A percentile compares a stretch with the other conserved stretches of the same genome.
phyloP scores from a whole-genome alignment of 192 early-diverging fungal species.

The Chytriomyces confervae region DNA sequence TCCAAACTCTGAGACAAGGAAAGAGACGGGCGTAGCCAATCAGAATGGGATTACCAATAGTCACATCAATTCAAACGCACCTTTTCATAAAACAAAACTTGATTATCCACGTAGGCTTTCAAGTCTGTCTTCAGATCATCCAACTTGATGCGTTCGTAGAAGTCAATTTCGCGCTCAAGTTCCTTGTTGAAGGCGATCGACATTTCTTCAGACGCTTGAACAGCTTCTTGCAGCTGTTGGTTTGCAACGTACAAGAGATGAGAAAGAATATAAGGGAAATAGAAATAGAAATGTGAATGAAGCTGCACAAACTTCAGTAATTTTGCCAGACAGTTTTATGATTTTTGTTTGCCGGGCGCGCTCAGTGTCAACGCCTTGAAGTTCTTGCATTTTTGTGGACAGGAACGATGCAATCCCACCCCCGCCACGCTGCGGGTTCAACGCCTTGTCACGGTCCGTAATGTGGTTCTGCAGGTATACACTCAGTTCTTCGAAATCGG shows the following conservation, averaged over 20 bases:
- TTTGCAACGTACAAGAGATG: not conserved
- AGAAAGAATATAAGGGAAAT: too few species aligned
- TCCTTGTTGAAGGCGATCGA: constrained; percentile 77
- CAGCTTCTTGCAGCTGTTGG: constrained; percentile 78
- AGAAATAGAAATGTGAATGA: too few species aligned
- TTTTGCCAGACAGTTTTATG: constrained; percentile 71
- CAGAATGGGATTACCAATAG: not conserved
- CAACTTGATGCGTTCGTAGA: constrained; percentile 81
- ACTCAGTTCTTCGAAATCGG: constrained; percentile 90
- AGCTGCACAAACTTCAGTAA: constrained; percentile 63
- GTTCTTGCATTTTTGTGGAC: constrained; percentile 86
- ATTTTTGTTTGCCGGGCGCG: constrained; percentile 81
- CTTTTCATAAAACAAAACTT: constrained; percentile 85
- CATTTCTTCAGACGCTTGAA: constrained; percentile 75
- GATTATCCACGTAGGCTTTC: constrained; percentile 74
- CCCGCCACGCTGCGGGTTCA: constrained; percentile 68
- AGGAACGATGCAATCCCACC: constrained; percentile 76
- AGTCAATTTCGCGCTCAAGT: constrained; percentile 80
- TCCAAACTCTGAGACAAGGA: constrained; percentile 53
- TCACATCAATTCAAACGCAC: constrained; percentile 39
- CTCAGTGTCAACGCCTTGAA: constrained; percentile 86
- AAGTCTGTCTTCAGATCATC: constrained; percentile 80
- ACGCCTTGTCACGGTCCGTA: constrained; percentile 75
- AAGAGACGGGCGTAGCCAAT: not conserved
- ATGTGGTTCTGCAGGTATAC: constrained; percentile 74